Base-by-base conservation (phyloP, 169 alveolate genomes). In the Cryptosporidium viatorum region DNA sequence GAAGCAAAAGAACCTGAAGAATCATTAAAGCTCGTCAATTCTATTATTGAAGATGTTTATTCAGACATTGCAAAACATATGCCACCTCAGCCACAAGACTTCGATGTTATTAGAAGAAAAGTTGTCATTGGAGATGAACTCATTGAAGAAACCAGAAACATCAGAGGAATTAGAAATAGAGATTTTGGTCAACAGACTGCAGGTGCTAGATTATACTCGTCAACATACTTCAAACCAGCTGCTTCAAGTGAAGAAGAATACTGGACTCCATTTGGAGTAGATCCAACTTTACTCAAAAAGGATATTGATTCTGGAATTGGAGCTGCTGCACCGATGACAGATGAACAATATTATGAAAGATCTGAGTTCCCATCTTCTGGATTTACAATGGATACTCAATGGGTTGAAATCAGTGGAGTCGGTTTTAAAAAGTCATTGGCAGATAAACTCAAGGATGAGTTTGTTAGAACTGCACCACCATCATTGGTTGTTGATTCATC, bases 231-330 rank as follows among this genome's bases (percentile, higher is more conserved):
- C 33, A 59, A 59, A 18, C 86, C 70, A n/a, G 43, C 29, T 23
- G 70, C 33, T 26, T 1, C 70, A 31, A 74, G 68, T 31, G 71
- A 50, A 7, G 75, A 52, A 31, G 89, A 67, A 59, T 80, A 60
- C 69, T 80, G 89, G 89, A 80, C 80, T 60, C 89, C 89, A 23
- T 80, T 80, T 62, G 80, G 75, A 45, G 16, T 80, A 16, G 73
- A 59, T 2, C 75, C 89, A 6, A 35, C 45, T 62, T 9, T 48
- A 21, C 45, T 43, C 9, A 65, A 45, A 23, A 52, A 59, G 35
- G 26, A 48, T 0, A 14, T 65, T 14, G 62, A 26, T 14, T 7
- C 68, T 62, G 59, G 21, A 12, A 48, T 48, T 48, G 55, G 55
- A 14, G 55, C 55, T 14, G 51, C 59, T 26, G 39, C 16, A 14